Conservation (phyloP, 495 filamentous ascomycete genomes). For the Astrocystis sublimbata region DNA sequence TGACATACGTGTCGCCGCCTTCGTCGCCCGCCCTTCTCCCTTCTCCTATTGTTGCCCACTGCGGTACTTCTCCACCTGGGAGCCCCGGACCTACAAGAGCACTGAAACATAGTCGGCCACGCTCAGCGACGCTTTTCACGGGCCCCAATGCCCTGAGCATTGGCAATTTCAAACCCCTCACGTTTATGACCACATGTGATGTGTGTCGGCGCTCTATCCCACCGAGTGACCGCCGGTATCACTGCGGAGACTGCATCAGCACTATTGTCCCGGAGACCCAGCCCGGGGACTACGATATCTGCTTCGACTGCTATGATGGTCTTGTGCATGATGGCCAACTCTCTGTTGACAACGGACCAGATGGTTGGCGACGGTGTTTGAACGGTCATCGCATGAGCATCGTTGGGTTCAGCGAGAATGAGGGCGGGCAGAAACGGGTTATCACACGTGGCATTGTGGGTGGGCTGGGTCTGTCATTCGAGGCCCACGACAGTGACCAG, state of each 20-base stretch:
- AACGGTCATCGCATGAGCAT: constrained; percentile 82
- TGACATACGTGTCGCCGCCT: constrained; percentile 43
- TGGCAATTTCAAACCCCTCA: constrained; percentile 53
- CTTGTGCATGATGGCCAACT: constrained; percentile 63
- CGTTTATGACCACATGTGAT: constrained; percentile 71
- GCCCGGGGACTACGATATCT: constrained; percentile 81
- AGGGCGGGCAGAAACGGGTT: constrained; percentile 57
- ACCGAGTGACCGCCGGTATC: constrained; percentile 65
- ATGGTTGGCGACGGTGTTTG: constrained; percentile 79
- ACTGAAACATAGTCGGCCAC: constrained; percentile 27
- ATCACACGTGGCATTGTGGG: constrained; percentile 71
- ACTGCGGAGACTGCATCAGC: constrained; percentile 59
- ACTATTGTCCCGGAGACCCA: constrained; percentile 50
- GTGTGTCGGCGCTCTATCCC: constrained; percentile 71
- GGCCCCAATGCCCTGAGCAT: constrained; percentile 37
- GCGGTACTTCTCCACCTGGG: constrained; percentile 19
- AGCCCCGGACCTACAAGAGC: constrained; percentile 24
- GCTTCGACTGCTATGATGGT: constrained; percentile 69
- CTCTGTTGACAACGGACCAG: constrained; percentile 68
- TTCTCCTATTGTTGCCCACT: not conserved
- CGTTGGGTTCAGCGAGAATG: constrained; percentile 67
- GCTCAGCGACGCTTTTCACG: constrained; percentile 39
- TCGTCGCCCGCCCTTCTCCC: constrained; percentile 11
- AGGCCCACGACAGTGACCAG: constrained; percentile 39
- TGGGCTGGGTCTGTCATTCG: constrained; percentile 61